Conservation (phyloP, 345 rosid genomes). For the Microthlaspi erraticum region DNA sequence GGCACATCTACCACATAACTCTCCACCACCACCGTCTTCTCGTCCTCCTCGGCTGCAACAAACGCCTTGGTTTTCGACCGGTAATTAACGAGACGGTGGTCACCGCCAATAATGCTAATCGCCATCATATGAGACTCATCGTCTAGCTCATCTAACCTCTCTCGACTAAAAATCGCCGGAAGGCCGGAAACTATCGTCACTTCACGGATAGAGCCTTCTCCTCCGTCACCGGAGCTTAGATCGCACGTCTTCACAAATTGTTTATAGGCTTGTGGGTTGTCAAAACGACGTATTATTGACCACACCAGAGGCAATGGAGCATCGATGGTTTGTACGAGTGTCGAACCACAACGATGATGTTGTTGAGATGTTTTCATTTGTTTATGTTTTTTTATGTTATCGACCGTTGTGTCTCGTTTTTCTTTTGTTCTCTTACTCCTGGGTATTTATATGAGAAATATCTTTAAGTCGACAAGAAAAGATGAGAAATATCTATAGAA, state of each 20-base stretch:
- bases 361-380: slow-evolving; percentile 31
- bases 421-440: background rate
- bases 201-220: slow-evolving; percentile 60
- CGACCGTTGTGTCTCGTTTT: slow-evolving; percentile 9
- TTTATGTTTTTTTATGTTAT: background rate
- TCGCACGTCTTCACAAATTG: slow-evolving; percentile 63
- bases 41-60: slow-evolving; percentile 41
- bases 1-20: slow-evolving; percentile 82
- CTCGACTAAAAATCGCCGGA: slow-evolving; percentile 58
- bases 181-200: slow-evolving; percentile 63
- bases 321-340: slow-evolving; percentile 53
- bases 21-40: slow-evolving; percentile 60
- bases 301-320: slow-evolving; percentile 68
- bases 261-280: slow-evolving; percentile 71
- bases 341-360: slow-evolving; percentile 56
- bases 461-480: slow-evolving; percentile 28
- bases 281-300: slow-evolving; percentile 72
- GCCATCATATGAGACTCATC: slow-evolving; percentile 62
- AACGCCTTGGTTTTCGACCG: slow-evolving; percentile 57
- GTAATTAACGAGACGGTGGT: slow-evolving; percentile 68
- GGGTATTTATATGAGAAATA: slow-evolving; percentile 35
- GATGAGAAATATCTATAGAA: slow-evolving; percentile 31
- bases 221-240: slow-evolving; percentile 53
- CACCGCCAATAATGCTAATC: slow-evolving; percentile 69
- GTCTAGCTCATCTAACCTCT: slow-evolving; percentile 66